These are phyloP conservation scores for Toxicodendron radicans DNA, from an alignment of 345 rosid genomes.

Conservation along the genomic window DNA sequence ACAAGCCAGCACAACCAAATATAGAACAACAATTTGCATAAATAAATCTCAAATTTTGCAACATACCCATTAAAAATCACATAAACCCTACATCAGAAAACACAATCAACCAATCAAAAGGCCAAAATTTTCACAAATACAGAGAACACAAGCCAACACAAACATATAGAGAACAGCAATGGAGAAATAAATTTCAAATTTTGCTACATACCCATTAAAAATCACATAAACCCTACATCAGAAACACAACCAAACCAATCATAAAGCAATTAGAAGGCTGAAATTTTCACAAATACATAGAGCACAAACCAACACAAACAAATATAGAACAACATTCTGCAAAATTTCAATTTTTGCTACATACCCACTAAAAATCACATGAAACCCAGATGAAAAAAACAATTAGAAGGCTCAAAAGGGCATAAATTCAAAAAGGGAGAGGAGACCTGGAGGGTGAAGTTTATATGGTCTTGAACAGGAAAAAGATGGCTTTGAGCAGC, in stretches of 20 bases:
- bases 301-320: neutral
- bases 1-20: neutral
- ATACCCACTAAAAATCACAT: neutral
- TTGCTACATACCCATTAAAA: neutral
- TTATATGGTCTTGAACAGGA: constrained; percentile 80
- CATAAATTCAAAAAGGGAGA: neutral
- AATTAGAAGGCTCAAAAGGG: neutral
- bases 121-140: too few relatives aligned
- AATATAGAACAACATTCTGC: neutral
- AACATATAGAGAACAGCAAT: neutral
- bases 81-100: neutral
- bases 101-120: too few relatives aligned
- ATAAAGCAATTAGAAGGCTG: too few relatives aligned
- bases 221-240: neutral
- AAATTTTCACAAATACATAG: too few relatives aligned
- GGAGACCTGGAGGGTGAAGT: constrained; percentile 84
- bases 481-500: constrained; percentile 74
- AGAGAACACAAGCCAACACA: neutral
- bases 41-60: neutral
- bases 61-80: neutral
- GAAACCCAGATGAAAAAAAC: neutral
- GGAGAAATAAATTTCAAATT: neutral
- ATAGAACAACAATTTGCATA: neutral
- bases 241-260: too few relatives aligned
- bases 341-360: neutral